Evolutionary conservation across 2,329 filamentous ascomycete species (phyloP).

Genomic region (Incumbomyces lentus): DNA sequence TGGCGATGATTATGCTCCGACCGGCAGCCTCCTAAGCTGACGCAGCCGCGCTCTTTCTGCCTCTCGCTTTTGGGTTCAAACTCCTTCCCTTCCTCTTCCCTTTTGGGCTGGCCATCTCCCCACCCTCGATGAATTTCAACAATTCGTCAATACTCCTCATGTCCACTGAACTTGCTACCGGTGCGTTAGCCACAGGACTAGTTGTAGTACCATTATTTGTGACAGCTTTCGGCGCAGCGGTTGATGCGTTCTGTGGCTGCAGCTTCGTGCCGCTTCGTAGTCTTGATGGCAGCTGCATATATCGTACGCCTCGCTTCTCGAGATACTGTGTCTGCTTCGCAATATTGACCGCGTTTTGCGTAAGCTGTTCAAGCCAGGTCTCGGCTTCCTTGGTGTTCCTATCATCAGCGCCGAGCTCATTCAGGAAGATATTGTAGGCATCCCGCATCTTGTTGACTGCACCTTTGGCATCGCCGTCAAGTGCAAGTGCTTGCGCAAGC

Average conservation of each 20-base stretch:
- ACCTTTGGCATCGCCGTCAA: conserved; percentile 90
- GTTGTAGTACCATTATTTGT: conserved; percentile 25
- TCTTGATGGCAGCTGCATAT: conserved; percentile 51
- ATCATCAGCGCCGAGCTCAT: conserved; percentile 75
- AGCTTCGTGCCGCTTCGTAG: conserved; percentile 41
- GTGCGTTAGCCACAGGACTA: conserved; percentile 9
- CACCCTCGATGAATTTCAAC: conserved; percentile 85
- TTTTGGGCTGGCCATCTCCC: conserved; percentile 31
- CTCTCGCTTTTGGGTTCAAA: conserved; percentile 19
- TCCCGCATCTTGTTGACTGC: conserved; percentile 92
- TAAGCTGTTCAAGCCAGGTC: conserved; percentile 91
- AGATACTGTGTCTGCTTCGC: conserved; percentile 88
- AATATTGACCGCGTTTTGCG: conserved; percentile 86
- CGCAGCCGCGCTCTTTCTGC: conserved; percentile 9
- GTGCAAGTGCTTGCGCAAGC: conserved; percentile 82
- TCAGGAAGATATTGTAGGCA: conserved; percentile 89
- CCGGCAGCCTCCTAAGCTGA: neutral
- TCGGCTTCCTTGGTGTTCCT: conserved; percentile 98
- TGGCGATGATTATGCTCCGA: neutral
- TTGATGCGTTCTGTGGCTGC: conserved; percentile 23
- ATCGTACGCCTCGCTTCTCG: conserved; percentile 61
- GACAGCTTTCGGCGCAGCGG: conserved; percentile 38
- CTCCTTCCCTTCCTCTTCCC: conserved; percentile 34
- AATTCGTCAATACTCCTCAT: conserved; percentile 83
- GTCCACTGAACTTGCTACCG: conserved; percentile 25